A percentile compares a stretch with the other conserved stretches of the same genome.
These are phyloP conservation scores for Fraxinus cuspidata DNA, from an alignment of 257 asterid genomes.

Conservation along the genomic window DNA sequence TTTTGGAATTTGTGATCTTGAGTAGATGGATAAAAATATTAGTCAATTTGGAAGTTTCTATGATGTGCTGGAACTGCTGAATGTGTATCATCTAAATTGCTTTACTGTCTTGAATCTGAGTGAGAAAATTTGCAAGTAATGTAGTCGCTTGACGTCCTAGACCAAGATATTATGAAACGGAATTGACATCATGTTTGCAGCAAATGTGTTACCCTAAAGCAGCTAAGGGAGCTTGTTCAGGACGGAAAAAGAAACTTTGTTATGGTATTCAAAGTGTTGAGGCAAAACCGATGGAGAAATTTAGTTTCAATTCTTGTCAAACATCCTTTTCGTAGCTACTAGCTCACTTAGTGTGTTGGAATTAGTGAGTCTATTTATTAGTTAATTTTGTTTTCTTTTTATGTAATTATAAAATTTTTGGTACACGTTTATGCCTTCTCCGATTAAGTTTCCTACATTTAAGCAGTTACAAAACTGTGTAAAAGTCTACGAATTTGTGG, in stretches of 20 bases:
- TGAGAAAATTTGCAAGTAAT: background rate
- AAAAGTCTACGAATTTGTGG: background rate
- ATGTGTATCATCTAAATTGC: background rate
- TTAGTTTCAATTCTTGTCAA: background rate
- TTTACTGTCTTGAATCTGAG: background rate
- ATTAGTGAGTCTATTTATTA: background rate
- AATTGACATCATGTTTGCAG: background rate
- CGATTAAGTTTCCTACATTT: background rate
- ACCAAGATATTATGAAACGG: background rate
- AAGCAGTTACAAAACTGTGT: background rate
- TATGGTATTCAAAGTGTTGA: background rate
- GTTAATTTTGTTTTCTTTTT: background rate
- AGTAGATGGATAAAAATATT: background rate
- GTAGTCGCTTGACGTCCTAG: background rate
- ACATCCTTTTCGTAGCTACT: background rate
- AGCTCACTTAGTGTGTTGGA: background rate
- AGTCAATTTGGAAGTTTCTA: background rate
- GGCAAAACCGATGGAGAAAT: background rate
- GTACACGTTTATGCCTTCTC: background rate
- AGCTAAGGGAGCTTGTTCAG: background rate
- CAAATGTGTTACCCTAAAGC: background rate
- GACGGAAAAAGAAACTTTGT: background rate
- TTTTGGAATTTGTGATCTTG: background rate
- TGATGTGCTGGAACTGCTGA: background rate
- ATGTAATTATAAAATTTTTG: background rate